These are phyloP conservation scores for Orychophragmus violaceus DNA, from an alignment of 345 rosid species.

Conservation along the genomic window DNA sequence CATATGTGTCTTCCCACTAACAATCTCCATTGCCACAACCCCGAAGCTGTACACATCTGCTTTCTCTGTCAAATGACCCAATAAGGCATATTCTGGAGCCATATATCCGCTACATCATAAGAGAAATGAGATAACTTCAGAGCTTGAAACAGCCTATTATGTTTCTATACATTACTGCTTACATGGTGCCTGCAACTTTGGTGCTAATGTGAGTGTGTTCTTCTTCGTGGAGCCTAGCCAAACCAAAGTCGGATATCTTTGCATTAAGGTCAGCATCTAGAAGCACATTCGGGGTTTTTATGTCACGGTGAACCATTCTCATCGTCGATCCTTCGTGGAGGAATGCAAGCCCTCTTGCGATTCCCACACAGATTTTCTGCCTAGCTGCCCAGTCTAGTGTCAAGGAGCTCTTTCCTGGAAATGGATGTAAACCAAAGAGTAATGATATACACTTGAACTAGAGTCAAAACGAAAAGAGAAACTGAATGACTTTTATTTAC, in stretches of 20 bases:
- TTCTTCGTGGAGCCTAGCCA: conserved; percentile 50
- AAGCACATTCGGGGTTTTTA: conserved; percentile 52
- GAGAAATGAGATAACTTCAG: neutral
- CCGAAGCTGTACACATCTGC: neutral
- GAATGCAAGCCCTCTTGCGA: conserved; percentile 53
- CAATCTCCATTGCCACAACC: neutral
- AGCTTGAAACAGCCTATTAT: neutral
- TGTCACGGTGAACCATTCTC: conserved; percentile 60
- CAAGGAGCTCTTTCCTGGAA: neutral
- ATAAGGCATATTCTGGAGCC: conserved; percentile 35
- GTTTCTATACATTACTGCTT: neutral
- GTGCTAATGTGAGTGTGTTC: conserved; percentile 56
- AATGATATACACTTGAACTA: neutral
- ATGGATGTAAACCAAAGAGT: neutral
- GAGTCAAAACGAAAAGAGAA: neutral
- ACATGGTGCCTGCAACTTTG: conserved; percentile 63
- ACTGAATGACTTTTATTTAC: neutral
- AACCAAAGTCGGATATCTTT: conserved; percentile 64
- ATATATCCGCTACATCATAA: conserved; percentile 1
- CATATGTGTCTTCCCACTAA: neutral
- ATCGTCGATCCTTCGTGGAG: conserved; percentile 54
- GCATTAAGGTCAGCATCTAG: conserved; percentile 47
- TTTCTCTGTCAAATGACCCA: neutral
- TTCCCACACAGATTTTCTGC: conserved; percentile 44
- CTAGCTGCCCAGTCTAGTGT: conserved; percentile 46